A percentile compares a stretch with the other conserved stretches of the same genome.
These are phyloP conservation scores for Phoma sp. DNA, from an alignment of 2,329 filamentous ascomycete species.

Conservation along the genomic window DNA sequence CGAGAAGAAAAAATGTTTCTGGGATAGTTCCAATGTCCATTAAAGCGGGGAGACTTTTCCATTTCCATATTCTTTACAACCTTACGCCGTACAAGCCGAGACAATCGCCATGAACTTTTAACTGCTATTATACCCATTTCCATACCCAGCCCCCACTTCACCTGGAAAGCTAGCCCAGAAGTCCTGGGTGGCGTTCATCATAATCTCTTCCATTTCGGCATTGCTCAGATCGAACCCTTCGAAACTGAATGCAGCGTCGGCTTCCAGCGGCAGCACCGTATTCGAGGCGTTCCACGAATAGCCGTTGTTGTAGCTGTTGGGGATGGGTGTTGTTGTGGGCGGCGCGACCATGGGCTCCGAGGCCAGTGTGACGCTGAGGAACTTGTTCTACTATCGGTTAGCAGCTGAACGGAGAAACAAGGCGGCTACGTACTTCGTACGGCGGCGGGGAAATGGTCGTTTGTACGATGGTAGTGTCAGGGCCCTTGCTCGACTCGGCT, in stretches of 20 bases:
- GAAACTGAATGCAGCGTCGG: constrained; percentile 42
- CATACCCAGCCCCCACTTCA: constrained; percentile 45
- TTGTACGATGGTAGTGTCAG: constrained; percentile 22
- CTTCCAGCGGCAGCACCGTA: constrained; percentile 35
- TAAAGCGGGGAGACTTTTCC: too few relatives aligned
- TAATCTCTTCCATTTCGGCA: constrained; percentile 47
- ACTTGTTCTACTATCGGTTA: constrained; percentile 6
- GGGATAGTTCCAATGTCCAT: too few relatives aligned
- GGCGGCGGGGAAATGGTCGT: constrained; percentile 18
- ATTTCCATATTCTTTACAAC: too few relatives aligned
- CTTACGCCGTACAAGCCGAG: too few relatives aligned
- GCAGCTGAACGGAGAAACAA: not conserved
- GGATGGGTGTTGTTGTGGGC: constrained; percentile 30
- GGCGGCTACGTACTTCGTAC: not conserved
- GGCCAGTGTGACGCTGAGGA: constrained; percentile 8
- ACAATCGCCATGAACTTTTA: not conserved
- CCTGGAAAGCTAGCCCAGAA: constrained; percentile 50
- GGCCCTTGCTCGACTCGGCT: constrained; percentile 25
- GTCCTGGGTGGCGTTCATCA: constrained; percentile 48
- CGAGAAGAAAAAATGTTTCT: too few relatives aligned
- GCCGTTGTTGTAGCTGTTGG: constrained; percentile 28
- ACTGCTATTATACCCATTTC: constrained; percentile 7
- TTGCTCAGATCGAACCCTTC: constrained; percentile 43
- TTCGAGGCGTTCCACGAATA: constrained; percentile 35
- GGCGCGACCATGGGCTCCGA: constrained; percentile 20